phyloP scores from a whole-genome alignment of 768 basidiomycete genomes.

The Tulasnella sp. region DNA sequence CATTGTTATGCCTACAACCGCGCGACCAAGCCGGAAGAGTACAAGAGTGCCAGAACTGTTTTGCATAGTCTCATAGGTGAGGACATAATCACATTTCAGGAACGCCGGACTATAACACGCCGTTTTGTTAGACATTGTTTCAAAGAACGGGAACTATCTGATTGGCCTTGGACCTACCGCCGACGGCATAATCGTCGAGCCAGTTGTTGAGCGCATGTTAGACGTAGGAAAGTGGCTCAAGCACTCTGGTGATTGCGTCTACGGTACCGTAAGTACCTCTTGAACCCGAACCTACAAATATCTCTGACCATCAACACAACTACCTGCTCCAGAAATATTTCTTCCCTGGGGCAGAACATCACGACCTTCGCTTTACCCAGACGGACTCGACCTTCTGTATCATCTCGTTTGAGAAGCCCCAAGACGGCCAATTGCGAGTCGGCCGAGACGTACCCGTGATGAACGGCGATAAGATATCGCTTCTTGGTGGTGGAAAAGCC shows the following conservation, averaged over 20 bases:
- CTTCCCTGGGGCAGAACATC: conserved; percentile 34
- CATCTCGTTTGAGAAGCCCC: conserved; percentile 33
- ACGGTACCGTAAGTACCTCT: conserved; percentile 34
- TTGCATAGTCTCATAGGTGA: conserved; percentile 30
- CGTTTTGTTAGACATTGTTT: conserved; percentile 40
- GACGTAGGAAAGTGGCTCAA: conserved; percentile 43
- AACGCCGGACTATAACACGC: background rate
- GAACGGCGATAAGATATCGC: conserved; percentile 31
- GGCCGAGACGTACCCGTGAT: conserved; percentile 34
- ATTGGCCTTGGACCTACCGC: conserved; percentile 44
- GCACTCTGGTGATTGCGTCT: conserved; percentile 40
- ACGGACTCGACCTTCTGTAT: conserved; percentile 42
- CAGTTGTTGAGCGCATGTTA: conserved; percentile 37
- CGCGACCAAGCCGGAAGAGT: conserved; percentile 28
- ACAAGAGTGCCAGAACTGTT: conserved; percentile 39
- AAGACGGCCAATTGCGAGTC: conserved; percentile 27
- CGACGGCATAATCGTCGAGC: conserved; percentile 40
- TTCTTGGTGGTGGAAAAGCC: conserved; percentile 30
- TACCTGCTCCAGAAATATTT: conserved; percentile 33
- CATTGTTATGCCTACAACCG: conserved; percentile 5
- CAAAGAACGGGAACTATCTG: conserved; percentile 51
- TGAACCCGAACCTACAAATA: no score
- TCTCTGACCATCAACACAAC: background rate
- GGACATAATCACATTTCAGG: background rate
- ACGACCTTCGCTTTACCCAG: conserved; percentile 35